Percentiles rank a stretch among this genome's conserved stretches.
phyloP scores from a whole-genome alignment of 2,329 filamentous ascomycete species.

The Phyllosticta ampelicida region DNA sequence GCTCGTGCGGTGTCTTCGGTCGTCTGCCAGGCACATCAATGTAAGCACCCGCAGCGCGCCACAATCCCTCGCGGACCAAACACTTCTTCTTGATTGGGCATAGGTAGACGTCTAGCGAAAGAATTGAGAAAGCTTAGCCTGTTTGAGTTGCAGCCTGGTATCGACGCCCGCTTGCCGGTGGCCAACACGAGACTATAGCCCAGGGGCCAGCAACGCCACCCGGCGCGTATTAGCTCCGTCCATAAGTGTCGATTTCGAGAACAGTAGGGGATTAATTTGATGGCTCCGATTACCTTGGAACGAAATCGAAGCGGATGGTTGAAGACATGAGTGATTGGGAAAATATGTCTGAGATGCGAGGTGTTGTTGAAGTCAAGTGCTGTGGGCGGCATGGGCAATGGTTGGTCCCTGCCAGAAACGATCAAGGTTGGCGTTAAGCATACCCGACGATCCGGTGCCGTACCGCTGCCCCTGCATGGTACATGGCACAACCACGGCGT shows the following conservation, averaged over 20 bases:
- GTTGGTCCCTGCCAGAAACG: neutral
- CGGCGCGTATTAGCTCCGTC: neutral
- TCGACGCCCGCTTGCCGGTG: neutral
- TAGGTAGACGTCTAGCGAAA: neutral
- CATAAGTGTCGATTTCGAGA: neutral
- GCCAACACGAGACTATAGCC: neutral
- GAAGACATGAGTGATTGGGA: neutral
- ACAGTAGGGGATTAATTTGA: neutral
- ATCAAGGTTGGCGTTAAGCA: slow-evolving; percentile 1
- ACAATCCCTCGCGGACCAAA: neutral
- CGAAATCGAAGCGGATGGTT: too few relatives aligned
- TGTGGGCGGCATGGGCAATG: neutral
- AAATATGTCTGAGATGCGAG: neutral
- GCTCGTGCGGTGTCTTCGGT: neutral
- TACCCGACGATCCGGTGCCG: neutral
- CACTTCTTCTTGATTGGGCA: neutral
- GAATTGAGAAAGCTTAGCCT: neutral
- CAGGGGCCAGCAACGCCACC: neutral
- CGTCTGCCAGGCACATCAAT: neutral
- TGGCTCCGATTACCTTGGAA: too few relatives aligned
- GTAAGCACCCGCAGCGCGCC: neutral
- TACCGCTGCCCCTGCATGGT: slow-evolving; percentile 3
- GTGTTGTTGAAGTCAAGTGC: neutral
- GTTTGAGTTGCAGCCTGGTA: neutral
- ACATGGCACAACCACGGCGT: neutral